phyloP scores from a whole-genome alignment of 192 early-diverging fungal genomes.

The Backusella luteola region DNA sequence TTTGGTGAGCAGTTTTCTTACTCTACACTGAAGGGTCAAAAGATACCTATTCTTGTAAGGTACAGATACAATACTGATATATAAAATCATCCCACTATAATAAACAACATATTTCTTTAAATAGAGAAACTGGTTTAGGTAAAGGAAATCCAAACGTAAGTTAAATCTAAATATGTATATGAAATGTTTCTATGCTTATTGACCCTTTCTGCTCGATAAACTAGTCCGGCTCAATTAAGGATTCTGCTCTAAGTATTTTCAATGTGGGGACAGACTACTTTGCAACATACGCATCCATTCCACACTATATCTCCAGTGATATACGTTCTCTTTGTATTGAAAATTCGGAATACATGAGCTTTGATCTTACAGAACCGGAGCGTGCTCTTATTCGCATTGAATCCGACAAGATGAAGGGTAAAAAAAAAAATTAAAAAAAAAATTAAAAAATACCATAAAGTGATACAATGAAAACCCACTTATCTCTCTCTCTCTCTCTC shows the following conservation, averaged over 20 bases:
- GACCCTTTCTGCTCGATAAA: not conserved
- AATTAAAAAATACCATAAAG: not conserved
- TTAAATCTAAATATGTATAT: not conserved
- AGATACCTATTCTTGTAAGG: constrained; percentile 36
- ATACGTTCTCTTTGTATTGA: constrained; percentile 32
- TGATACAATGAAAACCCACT: not conserved
- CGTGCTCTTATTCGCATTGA: constrained; percentile 29
- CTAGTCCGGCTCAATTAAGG: constrained; percentile 15
- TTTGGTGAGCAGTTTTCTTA: constrained; percentile 40
- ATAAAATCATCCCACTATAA: no score
- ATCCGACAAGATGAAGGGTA: constrained; percentile 2
- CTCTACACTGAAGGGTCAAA: constrained; percentile 34
- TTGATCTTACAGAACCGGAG: constrained; percentile 32
- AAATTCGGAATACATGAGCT: constrained; percentile 34
- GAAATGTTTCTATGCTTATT: not conserved
- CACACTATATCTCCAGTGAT: constrained; percentile 35
- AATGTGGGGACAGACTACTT: constrained; percentile 28
- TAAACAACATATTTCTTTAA: not conserved
- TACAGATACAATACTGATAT: not conserved
- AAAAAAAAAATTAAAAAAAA: no score
- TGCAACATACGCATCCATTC: constrained; percentile 37
- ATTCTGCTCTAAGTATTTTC: constrained; percentile 24
- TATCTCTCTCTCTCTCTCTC: not conserved
- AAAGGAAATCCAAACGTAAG: constrained; percentile 32
- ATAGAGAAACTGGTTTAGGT: constrained; percentile 39